Base-by-base conservation (phyloP, 2,329 filamentous ascomycete species). In the Magnaporthiopsis rhizophila region DNA sequence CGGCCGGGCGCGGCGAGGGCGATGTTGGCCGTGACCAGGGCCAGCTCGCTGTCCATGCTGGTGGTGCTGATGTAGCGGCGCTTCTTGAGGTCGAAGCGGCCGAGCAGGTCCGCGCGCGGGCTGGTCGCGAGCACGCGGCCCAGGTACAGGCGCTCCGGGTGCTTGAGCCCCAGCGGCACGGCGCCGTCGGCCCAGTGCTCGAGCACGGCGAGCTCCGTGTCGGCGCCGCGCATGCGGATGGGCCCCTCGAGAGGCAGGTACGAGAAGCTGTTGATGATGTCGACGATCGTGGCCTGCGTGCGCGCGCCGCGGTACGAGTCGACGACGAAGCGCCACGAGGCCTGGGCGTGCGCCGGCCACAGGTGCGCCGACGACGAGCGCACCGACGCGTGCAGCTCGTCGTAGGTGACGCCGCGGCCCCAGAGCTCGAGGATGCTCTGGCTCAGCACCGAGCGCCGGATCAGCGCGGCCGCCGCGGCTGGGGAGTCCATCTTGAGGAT, bases 11-110 rank as follows among this genome's bases (percentile, higher is more conserved):
- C 88, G 0, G 92, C 92, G 18, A 91, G 85, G 0, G 91, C 91
- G 69, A 99, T 87, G 72, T 98, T 99, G 1, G 94, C 95, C 0
- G 93, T 97, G 28, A 99, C 80, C 0, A 99, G 83, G 15, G 92
- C 91, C 58, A 99, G 82, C 74, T 98, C 95, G 0, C 94, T 90
- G 73, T 99, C 95, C 95, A 99, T 98, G 59, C 91, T 95, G 0
- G 95, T 99, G 0, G 94, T 98, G 69, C 90, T 92, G 71, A 99
- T 98, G 73, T 99, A 99, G 56, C 84, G 83, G 34, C 95, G 82
- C 76, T 96, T 97, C 81, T 99, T 99, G 28, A 99, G 82, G 74
- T 97, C 92, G 71, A 93, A 96, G 30, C 83, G 89, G 50, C 84
- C 79, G 38, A 91, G 82, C 6, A 88, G 80, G 62, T 89, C 85